Base-by-base conservation (phyloP, 2,329 filamentous ascomycete species). In the Cytospora paraplurivora region DNA sequence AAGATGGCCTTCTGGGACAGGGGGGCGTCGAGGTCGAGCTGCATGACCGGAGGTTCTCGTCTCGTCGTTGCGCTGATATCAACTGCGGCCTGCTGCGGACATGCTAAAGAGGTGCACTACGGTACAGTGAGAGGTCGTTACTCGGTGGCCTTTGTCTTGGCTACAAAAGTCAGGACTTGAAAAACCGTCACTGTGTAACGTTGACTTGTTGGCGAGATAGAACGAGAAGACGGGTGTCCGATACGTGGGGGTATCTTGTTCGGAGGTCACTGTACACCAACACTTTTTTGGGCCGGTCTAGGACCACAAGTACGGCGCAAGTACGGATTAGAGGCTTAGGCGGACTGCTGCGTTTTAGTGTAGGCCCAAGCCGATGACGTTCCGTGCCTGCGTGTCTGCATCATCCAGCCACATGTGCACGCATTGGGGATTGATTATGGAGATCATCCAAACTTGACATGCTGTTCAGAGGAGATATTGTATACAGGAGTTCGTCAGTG, bases 1-100 rank as follows among this genome's bases (percentile, higher is more conserved):
- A 79, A 76, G 59, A 57, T 37, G 56, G 56, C 60, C 59, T 65
- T 59, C 50, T 65, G 63, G 38, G 65, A 65, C 62, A 56, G 50
- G 51, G 63, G 59, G 53, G 49, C 62, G 50, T 50, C 64, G 54
- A 66, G 54, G 61, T 60, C 63, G 63, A 60, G 35, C 34, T 55
- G 56, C 63, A 67, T 67, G 59, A 59, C 65, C 57, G 59, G 27
- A 49, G 50, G 38, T 52, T 56, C 56, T 54, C 51, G 52, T 47
- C 44, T 47, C 41, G 51, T 52, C 33, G 59, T 61, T 55, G 47
- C 51, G 51, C 51, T 44, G 41, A 49, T 55, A 53, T 61, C 59
- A 61, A 38, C 54, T 44, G 52, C 19, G 41, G 33, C 6, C 44
- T 47, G 47, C 59, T 61, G 59, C 47, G 59, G 41, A 55, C 59